phyloP scores from a whole-genome alignment of 2,329 filamentous ascomycete genomes.

The Botrytis medusae region DNA sequence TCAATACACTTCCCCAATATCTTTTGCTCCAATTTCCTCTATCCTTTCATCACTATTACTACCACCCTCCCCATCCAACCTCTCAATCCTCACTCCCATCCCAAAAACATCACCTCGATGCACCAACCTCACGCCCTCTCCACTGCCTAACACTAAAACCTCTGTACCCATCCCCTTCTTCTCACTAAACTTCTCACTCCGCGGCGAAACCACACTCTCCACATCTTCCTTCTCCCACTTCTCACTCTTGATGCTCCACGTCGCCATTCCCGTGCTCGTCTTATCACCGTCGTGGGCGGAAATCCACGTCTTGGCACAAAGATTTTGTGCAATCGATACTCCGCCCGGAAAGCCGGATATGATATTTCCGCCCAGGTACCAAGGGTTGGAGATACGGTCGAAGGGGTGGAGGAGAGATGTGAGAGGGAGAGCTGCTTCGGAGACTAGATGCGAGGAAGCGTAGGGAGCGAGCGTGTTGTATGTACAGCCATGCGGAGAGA shows the following conservation, averaged over 20 bases:
- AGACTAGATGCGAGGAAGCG: constrained; percentile 55
- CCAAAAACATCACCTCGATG: constrained; percentile 9
- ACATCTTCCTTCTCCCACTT: constrained; percentile 49
- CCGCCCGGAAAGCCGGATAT: constrained; percentile 58
- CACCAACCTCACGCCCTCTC: constrained; percentile 47
- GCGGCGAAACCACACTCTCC: constrained; percentile 39
- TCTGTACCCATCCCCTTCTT: constrained; percentile 40
- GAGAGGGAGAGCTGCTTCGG: constrained; percentile 58
- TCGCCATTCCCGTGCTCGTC: constrained; percentile 52
- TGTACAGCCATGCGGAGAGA: constrained; percentile 62
- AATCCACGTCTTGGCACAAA: constrained; percentile 59
- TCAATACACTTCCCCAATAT: neutral
- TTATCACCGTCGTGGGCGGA: constrained; percentile 62
- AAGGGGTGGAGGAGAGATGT: constrained; percentile 66
- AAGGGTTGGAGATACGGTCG: constrained; percentile 57
- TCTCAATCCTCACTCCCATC: constrained; percentile 45
- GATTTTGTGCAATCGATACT: constrained; percentile 52
- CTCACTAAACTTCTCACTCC: constrained; percentile 28
- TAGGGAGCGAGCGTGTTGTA: constrained; percentile 56
- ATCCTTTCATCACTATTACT: neutral
- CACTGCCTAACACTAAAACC: constrained; percentile 45
- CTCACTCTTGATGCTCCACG: constrained; percentile 50
- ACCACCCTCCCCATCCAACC: neutral
- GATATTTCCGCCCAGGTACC: constrained; percentile 61
- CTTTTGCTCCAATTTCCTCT: neutral